phyloP scores from a whole-genome alignment of 805 yeast species.

The Cyberlindnera bimundalis region DNA sequence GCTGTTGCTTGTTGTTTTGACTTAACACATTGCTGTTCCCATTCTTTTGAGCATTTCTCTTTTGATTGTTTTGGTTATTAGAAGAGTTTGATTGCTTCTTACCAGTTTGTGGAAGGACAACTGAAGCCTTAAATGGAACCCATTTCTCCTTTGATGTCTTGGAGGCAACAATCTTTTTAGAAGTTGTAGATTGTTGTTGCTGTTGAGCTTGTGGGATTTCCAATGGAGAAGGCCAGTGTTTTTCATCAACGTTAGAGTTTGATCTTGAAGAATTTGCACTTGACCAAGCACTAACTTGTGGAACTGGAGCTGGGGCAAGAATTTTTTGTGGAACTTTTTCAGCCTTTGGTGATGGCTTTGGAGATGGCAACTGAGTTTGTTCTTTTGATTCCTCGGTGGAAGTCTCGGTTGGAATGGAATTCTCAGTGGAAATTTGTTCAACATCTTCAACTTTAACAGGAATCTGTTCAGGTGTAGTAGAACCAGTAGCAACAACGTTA shows the following conservation, averaged over 20 bases:
- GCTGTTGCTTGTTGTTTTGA: conserved; percentile 15
- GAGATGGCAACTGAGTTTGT: conserved; percentile 27
- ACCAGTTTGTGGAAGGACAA: conserved; percentile 38
- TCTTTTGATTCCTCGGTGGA: conserved; percentile 11
- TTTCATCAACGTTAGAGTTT: conserved; percentile 23
- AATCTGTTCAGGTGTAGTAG: conserved; percentile 21
- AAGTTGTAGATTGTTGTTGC: neutral
- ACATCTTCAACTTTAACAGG: conserved; percentile 11
- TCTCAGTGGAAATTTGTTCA: conserved; percentile 2
- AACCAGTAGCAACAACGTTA: conserved; percentile 26
- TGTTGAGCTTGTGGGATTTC: conserved; percentile 28
- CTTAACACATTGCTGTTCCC: conserved; percentile 9
- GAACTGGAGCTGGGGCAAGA: conserved; percentile 65
- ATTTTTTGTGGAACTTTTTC: conserved; percentile 24
- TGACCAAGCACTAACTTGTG: conserved; percentile 59
- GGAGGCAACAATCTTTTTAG: conserved; percentile 18
- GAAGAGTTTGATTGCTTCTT: conserved; percentile 19
- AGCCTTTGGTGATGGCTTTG: conserved; percentile 26
- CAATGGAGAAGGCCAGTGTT: conserved; percentile 37
- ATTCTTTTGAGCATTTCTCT: conserved; percentile 20
- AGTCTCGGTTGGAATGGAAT: conserved; percentile 1
- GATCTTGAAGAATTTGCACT: conserved; percentile 28
- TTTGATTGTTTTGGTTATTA: conserved; percentile 17
- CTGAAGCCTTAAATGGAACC: conserved; percentile 65
- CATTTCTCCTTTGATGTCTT: conserved; percentile 53